A percentile compares a stretch with the other conserved stretches of the same genome.
Conservation (phyloP, 768 basidiomycete species). For the Tulasnella sp. region DNA sequence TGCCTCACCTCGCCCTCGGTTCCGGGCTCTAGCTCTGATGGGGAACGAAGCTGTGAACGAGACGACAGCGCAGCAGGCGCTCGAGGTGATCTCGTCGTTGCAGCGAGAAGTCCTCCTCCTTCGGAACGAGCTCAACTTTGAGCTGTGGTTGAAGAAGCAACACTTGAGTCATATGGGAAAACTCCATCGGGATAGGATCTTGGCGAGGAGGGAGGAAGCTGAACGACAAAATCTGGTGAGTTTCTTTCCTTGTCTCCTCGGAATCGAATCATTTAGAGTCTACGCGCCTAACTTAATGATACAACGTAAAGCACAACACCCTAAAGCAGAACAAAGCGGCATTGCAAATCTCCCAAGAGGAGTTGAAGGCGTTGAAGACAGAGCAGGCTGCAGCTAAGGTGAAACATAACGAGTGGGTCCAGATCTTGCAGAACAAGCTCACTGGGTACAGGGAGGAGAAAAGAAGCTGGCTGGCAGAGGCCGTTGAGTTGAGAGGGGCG, state of each 20-base stretch:
- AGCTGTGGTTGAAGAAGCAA: conserved; percentile 71
- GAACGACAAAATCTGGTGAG: conserved; percentile 73
- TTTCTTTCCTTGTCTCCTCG: conserved; percentile 11
- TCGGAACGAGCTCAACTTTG: conserved; percentile 74
- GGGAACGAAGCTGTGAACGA: neutral
- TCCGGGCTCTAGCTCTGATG: neutral
- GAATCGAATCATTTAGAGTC: too few relatives aligned
- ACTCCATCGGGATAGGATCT: conserved; percentile 59
- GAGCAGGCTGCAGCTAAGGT: conserved; percentile 63
- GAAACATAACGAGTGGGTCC: conserved; percentile 77
- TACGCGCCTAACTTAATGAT: neutral
- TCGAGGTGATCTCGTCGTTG: conserved; percentile 54
- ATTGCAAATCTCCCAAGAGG: conserved; percentile 52
- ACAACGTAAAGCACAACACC: conserved; percentile 55
- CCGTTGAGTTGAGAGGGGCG: conserved; percentile 51
- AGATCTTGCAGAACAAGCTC: conserved; percentile 65
- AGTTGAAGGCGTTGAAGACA: conserved; percentile 60
- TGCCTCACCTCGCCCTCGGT: conserved; percentile 1
- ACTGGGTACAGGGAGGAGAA: conserved; percentile 69
- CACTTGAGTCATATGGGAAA: conserved; percentile 75
- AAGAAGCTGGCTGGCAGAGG: conserved; percentile 61
- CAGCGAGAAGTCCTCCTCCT: conserved; percentile 68
- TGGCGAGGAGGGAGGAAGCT: conserved; percentile 62
- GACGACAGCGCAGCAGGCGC: conserved; percentile 30
- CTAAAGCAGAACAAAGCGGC: conserved; percentile 63